phyloP scores from a whole-genome alignment of 164 flowering plant genomes.

The Stephania yunnanensis region DNA sequence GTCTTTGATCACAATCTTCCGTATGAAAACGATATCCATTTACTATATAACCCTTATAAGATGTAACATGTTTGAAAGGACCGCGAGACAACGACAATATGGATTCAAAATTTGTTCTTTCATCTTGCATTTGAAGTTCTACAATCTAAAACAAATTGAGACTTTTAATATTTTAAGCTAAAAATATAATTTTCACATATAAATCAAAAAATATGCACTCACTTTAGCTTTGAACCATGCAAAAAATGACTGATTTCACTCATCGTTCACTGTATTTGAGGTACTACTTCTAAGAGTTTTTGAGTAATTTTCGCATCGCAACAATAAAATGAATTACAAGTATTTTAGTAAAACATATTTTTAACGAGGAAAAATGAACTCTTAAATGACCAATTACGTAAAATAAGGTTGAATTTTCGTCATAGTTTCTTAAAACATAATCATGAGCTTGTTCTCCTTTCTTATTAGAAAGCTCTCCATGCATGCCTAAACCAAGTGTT shows the following conservation, averaged over 20 bases:
- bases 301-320: neutral
- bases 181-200: too few relatives aligned
- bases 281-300: neutral
- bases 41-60: neutral
- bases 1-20: neutral
- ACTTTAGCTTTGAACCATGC: too few relatives aligned
- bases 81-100: neutral
- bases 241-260: neutral
- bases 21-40: neutral
- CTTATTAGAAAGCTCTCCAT: neutral
- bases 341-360: too few relatives aligned
- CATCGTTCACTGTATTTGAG: neutral
- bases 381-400: too few relatives aligned
- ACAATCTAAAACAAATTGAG: neutral
- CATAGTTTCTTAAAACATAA: neutral
- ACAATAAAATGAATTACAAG: too few relatives aligned
- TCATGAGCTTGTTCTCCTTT: neutral
- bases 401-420: neutral
- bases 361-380: too few relatives aligned
- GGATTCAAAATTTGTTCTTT: neutral
- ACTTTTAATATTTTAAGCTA: neutral
- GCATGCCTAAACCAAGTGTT: neutral
- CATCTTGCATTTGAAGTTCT: neutral
- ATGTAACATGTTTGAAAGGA: neutral
- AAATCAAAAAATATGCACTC: neutral